A percentile compares a stretch with the other conserved stretches of the same genome.
Conservation (phyloP, 2,329 filamentous ascomycete species). For the Alternaria hordeiaustralica region DNA sequence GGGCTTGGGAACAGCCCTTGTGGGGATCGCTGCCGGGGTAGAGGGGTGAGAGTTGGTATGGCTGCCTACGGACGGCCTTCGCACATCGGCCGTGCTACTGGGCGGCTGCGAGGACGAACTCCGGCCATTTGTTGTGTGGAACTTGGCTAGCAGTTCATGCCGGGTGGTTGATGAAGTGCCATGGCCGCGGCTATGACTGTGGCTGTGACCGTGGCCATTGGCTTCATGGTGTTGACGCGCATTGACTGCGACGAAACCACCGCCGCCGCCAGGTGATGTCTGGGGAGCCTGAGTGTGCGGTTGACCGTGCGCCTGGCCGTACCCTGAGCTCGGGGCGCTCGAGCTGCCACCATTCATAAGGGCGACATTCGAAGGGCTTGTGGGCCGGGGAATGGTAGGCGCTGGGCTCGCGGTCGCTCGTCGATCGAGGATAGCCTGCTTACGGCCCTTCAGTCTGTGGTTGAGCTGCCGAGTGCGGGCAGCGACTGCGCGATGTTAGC, state of each 20-base stretch:
- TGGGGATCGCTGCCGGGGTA: constrained; percentile 23
- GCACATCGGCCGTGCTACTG: constrained; percentile 29
- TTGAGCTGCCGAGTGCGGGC: constrained; percentile 78
- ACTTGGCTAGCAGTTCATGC: constrained; percentile 67
- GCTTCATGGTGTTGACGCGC: constrained; percentile 51
- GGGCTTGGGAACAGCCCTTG: constrained; percentile 41
- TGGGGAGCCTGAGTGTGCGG: constrained; percentile 22
- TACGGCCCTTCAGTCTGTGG: constrained; percentile 77
- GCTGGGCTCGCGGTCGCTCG: constrained; percentile 59
- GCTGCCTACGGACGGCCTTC: constrained; percentile 37
- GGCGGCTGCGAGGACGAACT: constrained; percentile 38
- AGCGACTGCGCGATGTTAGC: constrained; percentile 58
- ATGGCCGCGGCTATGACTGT: constrained; percentile 41
- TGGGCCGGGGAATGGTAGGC: constrained; percentile 38
- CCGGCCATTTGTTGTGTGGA: constrained; percentile 65
- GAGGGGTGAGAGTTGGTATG: constrained; percentile 37
- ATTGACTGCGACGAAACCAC: constrained; percentile 67
- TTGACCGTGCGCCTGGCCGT: constrained; percentile 6
- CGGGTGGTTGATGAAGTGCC: constrained; percentile 64
- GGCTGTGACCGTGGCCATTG: constrained; percentile 22
- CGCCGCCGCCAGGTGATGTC: constrained; percentile 50
- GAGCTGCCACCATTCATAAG: constrained; percentile 50
- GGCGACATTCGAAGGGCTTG: constrained; percentile 52
- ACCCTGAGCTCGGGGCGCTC: constrained; percentile 15
- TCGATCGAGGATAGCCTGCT: constrained; percentile 72